Evolutionary conservation across 192 early-diverging fungal genomes (phyloP).

Genomic region (Umbelopsis isabellina): DNA sequence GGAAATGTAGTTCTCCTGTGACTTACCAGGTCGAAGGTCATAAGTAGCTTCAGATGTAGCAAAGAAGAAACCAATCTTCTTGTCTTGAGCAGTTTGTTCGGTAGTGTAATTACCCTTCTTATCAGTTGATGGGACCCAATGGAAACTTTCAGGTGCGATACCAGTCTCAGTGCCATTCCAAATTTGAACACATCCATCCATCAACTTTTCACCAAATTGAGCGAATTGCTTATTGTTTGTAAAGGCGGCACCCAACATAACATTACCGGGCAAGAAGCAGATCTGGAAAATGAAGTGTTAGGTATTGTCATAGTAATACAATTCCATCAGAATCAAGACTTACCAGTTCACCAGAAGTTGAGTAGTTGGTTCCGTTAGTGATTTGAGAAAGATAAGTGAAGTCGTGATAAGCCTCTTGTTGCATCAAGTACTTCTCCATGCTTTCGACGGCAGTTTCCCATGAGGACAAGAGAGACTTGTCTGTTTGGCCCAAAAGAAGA

Average conservation of each 20-base stretch:
- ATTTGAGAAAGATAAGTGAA: conserved; percentile 19
- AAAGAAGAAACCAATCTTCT: conserved; percentile 19
- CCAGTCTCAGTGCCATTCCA: conserved; percentile 50
- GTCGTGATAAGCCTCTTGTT: conserved; percentile 8
- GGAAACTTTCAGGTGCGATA: conserved; percentile 52
- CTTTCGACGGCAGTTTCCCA: conserved; percentile 39
- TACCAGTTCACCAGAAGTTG: conserved; percentile 37
- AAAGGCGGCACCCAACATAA: conserved; percentile 51
- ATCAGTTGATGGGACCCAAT: conserved; percentile 29
- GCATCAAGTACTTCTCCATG: conserved; percentile 28
- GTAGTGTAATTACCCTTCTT: neutral
- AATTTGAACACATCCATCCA: conserved; percentile 49
- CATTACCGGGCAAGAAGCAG: conserved; percentile 60
- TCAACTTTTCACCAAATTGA: conserved; percentile 45
- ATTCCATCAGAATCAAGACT: neutral
- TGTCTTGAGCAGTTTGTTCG: neutral
- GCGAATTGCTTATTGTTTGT: conserved; percentile 38
- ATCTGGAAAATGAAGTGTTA: conserved; percentile 33
- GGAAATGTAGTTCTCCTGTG: neutral
- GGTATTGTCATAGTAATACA: neutral
- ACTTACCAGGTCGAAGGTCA: conserved; percentile 56
- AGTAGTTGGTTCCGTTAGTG: neutral
- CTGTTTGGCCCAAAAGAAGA: conserved; percentile 48
- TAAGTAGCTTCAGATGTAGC: conserved; percentile 28
- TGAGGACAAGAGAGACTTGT: conserved; percentile 31